Evolutionary conservation across 1,284 basidiomycete species (phyloP).

Genomic region (Leccinum fallax): DNA sequence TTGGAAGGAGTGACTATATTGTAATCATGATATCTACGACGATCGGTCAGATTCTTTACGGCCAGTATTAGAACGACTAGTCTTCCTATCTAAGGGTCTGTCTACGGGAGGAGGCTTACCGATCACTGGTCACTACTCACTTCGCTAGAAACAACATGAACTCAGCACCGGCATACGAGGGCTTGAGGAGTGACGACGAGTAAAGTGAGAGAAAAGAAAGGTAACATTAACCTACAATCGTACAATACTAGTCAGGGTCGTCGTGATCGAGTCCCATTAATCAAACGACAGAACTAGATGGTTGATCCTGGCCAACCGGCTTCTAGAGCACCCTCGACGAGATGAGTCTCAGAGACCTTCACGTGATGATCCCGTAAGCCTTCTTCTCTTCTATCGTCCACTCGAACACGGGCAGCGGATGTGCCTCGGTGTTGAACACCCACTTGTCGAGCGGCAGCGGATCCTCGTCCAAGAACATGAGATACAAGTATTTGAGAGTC

Average conservation of each 20-base stretch:
- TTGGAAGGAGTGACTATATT: too few relatives aligned
- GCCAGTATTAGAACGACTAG: too few relatives aligned
- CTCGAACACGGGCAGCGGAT: conserved; percentile 73
- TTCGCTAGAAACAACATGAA: neutral
- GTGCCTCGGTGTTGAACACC: conserved; percentile 88
- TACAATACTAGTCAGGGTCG: neutral
- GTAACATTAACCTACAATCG: neutral
- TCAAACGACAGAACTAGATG: neutral
- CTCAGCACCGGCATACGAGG: neutral
- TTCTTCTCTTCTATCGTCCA: conserved; percentile 56
- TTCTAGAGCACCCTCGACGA: neutral
- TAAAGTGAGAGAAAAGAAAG: neutral
- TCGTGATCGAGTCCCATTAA: neutral
- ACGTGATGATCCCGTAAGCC: conserved; percentile 35
- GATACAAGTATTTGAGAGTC: conserved; percentile 70
- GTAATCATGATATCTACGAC: too few relatives aligned
- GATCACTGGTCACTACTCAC: neutral
- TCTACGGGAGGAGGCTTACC: too few relatives aligned
- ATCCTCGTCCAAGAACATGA: conserved; percentile 60
- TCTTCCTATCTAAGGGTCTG: too few relatives aligned
- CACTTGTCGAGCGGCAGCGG: conserved; percentile 67
- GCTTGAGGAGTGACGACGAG: neutral
- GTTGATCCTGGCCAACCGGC: neutral
- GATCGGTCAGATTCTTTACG: too few relatives aligned
- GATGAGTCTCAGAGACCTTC: neutral